Evolutionary conservation across 2,329 filamentous ascomycete species (phyloP).

Genomic region (Bipolaris zeicola): DNA sequence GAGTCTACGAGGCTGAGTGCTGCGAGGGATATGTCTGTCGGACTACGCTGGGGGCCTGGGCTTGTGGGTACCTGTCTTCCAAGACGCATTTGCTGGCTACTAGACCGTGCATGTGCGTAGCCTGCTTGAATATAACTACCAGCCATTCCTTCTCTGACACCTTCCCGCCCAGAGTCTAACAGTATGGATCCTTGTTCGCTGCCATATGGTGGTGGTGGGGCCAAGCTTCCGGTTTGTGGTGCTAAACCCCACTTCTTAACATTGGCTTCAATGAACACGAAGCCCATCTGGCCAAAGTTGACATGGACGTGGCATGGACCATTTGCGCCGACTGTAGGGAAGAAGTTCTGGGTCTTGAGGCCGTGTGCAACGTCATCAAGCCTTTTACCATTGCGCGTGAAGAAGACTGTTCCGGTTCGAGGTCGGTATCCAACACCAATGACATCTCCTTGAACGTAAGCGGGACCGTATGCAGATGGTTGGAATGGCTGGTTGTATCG

Average conservation of each 20-base stretch:
- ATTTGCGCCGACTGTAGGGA: conserved; percentile 94
- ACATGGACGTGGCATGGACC: conserved; percentile 92
- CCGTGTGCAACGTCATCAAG: conserved; percentile 93
- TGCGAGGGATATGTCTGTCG: conserved; percentile 93
- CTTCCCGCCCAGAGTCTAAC: conserved; percentile 75
- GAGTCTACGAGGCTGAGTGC: conserved; percentile 76
- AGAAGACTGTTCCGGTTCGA: conserved; percentile 93
- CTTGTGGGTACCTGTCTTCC: conserved; percentile 72
- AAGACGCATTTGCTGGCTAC: conserved; percentile 78
- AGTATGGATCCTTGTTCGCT: conserved; percentile 97
- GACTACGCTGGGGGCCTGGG: conserved; percentile 85
- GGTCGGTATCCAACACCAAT: conserved; percentile 95
- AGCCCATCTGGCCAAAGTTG: conserved; percentile 96
- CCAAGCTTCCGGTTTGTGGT: conserved; percentile 92
- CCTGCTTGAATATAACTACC: conserved; percentile 54
- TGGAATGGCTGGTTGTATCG: conserved; percentile 92
- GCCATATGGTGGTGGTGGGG: conserved; percentile 93
- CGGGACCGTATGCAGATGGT: conserved; percentile 78
- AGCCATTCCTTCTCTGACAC: conserved; percentile 59
- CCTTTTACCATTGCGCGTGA: conserved; percentile 97
- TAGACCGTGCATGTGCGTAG: conserved; percentile 70
- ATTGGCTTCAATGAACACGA: conserved; percentile 98
- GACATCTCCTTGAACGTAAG: conserved; percentile 90
- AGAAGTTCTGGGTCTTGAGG: conserved; percentile 93
- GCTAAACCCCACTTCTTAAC: conserved; percentile 99